phyloP scores from a whole-genome alignment of 2,329 filamentous ascomycete species.

The Penicillium vulpinum region DNA sequence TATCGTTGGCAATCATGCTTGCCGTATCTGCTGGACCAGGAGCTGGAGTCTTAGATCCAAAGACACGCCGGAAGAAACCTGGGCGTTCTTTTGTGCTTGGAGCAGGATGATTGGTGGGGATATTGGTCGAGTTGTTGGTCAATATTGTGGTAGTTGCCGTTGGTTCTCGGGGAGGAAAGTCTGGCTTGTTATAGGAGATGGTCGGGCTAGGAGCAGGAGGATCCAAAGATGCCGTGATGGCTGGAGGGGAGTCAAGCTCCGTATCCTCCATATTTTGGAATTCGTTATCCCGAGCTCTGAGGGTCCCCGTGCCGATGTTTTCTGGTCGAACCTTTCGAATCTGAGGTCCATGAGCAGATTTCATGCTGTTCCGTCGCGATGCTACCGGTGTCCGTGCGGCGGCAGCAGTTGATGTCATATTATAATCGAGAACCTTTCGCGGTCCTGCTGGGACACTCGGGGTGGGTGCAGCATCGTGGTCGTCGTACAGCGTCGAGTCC shows the following conservation, averaged over 20 bases:
- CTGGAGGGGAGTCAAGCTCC: constrained; percentile 39
- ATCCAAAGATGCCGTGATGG: constrained; percentile 48
- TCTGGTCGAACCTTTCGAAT: constrained; percentile 40
- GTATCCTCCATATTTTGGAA: constrained; percentile 27
- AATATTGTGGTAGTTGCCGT: constrained; percentile 30
- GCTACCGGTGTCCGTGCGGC: constrained; percentile 35
- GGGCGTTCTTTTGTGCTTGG: constrained; percentile 64
- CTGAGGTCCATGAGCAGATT: constrained; percentile 43
- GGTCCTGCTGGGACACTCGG: constrained; percentile 82
- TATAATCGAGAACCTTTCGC: constrained; percentile 51
- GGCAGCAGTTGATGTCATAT: constrained; percentile 22
- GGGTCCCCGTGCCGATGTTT: constrained; percentile 40
- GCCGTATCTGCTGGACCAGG: constrained; percentile 21
- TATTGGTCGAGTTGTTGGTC: neutral
- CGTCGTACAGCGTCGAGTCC: constrained; percentile 44
- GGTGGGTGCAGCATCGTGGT: constrained; percentile 77
- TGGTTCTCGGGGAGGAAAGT: constrained; percentile 42
- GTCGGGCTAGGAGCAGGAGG: constrained; percentile 55
- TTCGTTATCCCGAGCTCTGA: constrained; percentile 35
- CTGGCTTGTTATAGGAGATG: constrained; percentile 53
- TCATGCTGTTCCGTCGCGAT: constrained; percentile 46
- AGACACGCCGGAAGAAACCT: constrained; percentile 92
- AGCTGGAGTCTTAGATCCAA: constrained; percentile 66
- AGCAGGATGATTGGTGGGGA: neutral
- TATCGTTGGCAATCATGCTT: constrained; percentile 19